phyloP scores from a whole-genome alignment of 2,329 filamentous ascomycete genomes.

The Neofusicoccum umdonicola region DNA sequence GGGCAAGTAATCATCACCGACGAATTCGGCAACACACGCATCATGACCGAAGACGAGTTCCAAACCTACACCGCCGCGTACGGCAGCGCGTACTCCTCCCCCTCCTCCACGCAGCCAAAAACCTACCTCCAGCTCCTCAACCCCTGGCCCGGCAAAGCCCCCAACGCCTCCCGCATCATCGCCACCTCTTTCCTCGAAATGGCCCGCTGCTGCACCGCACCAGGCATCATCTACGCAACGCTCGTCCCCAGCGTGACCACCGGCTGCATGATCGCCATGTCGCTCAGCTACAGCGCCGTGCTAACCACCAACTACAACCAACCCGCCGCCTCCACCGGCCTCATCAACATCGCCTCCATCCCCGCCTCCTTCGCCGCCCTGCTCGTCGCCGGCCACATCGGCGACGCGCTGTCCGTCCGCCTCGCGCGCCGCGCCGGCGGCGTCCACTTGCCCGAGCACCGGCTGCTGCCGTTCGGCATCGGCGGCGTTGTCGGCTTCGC shows the following conservation, averaged over 20 bases:
- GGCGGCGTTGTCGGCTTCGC: constrained; percentile 27
- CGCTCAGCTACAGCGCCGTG: constrained; percentile 39
- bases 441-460: too few species aligned
- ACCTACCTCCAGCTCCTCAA: constrained; percentile 21
- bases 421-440: too few species aligned
- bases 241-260: constrained; percentile 39
- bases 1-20: constrained; percentile 39
- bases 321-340: constrained; percentile 23
- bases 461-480: too few species aligned
- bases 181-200: constrained; percentile 29
- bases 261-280: constrained; percentile 39
- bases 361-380: constrained; percentile 23
- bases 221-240: constrained; percentile 40
- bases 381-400: constrained; percentile 26
- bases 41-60: constrained; percentile 34
- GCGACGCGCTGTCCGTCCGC: neutral
- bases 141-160: constrained; percentile 15
- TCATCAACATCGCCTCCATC: constrained; percentile 20
- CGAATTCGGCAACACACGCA: constrained; percentile 39
- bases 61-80: constrained; percentile 19
- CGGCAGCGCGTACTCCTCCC: neutral
- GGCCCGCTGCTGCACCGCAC: constrained; percentile 35
- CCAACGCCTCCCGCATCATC: constrained; percentile 20
- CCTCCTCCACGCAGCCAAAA: constrained; percentile 3
- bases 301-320: constrained; percentile 35